Evolutionary conservation across 2,329 filamentous ascomycete genomes (phyloP).

Genomic region (Colletotrichum navitas): DNA sequence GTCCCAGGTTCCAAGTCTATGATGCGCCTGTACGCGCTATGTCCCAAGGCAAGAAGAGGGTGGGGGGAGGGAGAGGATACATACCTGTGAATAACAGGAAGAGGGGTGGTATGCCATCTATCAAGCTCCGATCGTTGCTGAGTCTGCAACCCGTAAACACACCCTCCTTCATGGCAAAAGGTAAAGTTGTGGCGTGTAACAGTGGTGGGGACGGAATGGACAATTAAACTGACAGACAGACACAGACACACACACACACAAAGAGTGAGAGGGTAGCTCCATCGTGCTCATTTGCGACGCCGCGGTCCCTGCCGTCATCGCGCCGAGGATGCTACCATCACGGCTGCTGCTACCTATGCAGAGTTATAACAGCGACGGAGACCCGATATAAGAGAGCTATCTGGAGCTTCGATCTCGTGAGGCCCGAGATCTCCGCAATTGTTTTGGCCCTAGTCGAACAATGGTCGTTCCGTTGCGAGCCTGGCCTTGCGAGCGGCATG

Average conservation of each 20-base stretch:
- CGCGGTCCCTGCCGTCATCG: conserved; percentile 9
- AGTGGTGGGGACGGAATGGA: background rate
- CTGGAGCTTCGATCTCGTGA: conserved; percentile 7
- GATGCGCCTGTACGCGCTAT: background rate
- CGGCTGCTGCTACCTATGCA: conserved; percentile 23
- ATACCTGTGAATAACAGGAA: background rate
- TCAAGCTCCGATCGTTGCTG: conserved; percentile 36
- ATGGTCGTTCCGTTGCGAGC: conserved; percentile 15
- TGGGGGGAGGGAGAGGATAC: background rate
- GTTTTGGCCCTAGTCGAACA: conserved; percentile 3
- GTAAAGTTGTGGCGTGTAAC: conserved; percentile 11
- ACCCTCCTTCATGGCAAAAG: conserved; percentile 1
- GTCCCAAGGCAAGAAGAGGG: conserved; percentile 15
- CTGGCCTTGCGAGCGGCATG: conserved; percentile 1
- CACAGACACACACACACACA: background rate
- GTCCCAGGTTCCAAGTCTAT: conserved; percentile 13
- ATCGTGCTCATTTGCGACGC: background rate
- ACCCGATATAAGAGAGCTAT: background rate
- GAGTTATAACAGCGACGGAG: background rate
- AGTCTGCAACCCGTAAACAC: conserved; percentile 27
- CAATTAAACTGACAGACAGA: background rate
- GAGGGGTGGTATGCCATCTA: conserved; percentile 10
- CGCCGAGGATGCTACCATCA: conserved; percentile 9
- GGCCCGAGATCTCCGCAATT: conserved; percentile 21
- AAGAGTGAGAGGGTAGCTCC: background rate